phyloP scores from a whole-genome alignment of 768 basidiomycete species.

The Auriscalpium vulgare region DNA sequence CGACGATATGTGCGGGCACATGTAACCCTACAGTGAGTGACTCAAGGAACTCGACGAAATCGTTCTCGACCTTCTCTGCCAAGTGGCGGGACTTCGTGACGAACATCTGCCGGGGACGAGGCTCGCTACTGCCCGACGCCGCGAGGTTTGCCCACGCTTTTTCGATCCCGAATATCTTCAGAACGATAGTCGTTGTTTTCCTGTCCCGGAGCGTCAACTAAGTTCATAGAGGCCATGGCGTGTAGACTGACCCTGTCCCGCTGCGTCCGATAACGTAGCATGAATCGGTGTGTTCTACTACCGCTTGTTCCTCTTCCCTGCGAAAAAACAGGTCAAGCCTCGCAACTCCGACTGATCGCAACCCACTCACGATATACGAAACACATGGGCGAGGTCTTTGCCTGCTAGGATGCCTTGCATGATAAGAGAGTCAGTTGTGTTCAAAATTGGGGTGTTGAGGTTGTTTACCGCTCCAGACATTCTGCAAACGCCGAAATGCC shows the following conservation, averaged over 20 bases:
- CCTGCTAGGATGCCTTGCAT: conserved; percentile 3
- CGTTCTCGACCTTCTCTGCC: conserved; percentile 62
- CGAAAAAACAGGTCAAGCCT: not conserved
- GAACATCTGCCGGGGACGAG: conserved; percentile 60
- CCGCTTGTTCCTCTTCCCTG: conserved; percentile 8
- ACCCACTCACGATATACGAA: conserved; percentile 3
- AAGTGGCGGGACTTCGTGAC: conserved; percentile 63
- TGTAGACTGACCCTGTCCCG: conserved; percentile 53
- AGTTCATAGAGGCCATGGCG: not conserved
- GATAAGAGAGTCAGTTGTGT: too few species aligned
- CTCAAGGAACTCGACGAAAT: conserved; percentile 44
- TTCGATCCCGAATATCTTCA: conserved; percentile 67
- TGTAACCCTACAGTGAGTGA: conserved; percentile 24
- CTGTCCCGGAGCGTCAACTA: conserved; percentile 24
- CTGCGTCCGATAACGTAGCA: conserved; percentile 37
- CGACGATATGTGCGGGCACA: conserved; percentile 26
- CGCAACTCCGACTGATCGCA: not conserved
- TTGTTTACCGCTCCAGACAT: not conserved
- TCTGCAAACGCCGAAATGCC: not conserved
- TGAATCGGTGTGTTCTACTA: conserved; percentile 8
- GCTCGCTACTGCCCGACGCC: conserved; percentile 16
- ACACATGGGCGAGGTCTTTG: conserved; percentile 6
- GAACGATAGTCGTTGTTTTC: conserved; percentile 72
- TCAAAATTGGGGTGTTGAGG: too few species aligned
- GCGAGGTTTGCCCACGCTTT: conserved; percentile 34